These are phyloP conservation scores for Carallia pectinifolia DNA, from an alignment of 345 rosid genomes.

Conservation along the genomic window DNA sequence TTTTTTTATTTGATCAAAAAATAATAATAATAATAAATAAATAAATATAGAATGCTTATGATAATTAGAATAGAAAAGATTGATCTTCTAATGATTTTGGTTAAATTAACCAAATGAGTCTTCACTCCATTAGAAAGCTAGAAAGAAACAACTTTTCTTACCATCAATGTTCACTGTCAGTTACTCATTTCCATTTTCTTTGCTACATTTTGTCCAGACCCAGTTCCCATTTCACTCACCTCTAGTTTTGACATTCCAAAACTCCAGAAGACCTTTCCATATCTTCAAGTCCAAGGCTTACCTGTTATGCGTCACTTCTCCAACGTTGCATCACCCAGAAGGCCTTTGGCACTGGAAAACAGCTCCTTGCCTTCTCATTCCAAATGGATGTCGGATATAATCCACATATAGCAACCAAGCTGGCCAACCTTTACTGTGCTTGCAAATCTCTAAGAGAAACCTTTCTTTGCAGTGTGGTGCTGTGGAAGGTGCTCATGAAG, in stretches of 20 bases:
- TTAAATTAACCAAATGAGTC: no score
- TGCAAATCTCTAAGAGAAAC: conserved; percentile 28
- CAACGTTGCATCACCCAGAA: conserved; percentile 27
- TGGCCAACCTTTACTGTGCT: conserved; percentile 27
- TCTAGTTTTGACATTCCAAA: not conserved
- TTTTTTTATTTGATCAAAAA: no score
- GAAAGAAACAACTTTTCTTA: no score
- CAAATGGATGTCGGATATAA: not conserved
- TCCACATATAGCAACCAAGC: conserved; percentile 13
- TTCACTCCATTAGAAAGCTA: no score
- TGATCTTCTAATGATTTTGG: no score
- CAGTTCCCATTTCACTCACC: not conserved
- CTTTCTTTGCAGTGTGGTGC: conserved; percentile 31
- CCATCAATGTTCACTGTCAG: no score
- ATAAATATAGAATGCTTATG: no score
- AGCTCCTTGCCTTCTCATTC: conserved; percentile 28
- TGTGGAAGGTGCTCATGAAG: conserved; percentile 26
- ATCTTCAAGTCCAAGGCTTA: not conserved
- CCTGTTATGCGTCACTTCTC: conserved; percentile 13
- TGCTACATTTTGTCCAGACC: not conserved
- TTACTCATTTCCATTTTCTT: not conserved
- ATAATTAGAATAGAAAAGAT: no score
- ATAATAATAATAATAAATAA: no score
- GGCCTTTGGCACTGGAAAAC: conserved; percentile 24
- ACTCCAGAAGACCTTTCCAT: not conserved